These are phyloP conservation scores for Penicillium herquei DNA, from an alignment of 495 filamentous ascomycete genomes.

Conservation along the genomic window DNA sequence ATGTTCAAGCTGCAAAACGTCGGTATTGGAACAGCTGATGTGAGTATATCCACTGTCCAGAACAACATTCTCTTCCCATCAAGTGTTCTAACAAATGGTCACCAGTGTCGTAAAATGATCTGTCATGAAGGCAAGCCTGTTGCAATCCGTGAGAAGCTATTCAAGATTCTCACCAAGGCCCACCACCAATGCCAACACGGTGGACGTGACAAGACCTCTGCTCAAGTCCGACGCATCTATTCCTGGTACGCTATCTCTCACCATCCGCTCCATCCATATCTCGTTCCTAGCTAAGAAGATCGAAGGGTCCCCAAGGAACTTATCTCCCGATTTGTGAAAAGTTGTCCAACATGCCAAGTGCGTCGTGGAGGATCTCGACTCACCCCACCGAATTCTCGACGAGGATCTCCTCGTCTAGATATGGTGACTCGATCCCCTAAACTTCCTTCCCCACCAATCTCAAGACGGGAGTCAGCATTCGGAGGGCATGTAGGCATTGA, in stretches of 20 bases:
- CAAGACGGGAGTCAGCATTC: conserved; percentile 37
- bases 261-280: neutral
- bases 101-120: conserved; percentile 46
- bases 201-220: conserved; percentile 60
- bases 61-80: no score
- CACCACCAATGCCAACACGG: conserved; percentile 59
- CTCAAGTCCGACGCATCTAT: conserved; percentile 55
- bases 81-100: conserved; percentile 9
- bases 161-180: conserved; percentile 55
- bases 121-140: conserved; percentile 61
- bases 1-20: conserved; percentile 54
- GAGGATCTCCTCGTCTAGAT: conserved; percentile 41
- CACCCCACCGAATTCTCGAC: conserved; percentile 45
- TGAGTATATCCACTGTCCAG: conserved; percentile 15
- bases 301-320: conserved; percentile 57
- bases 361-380: conserved; percentile 45
- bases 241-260: conserved; percentile 47
- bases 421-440: conserved; percentile 40
- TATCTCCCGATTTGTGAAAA: conserved; percentile 57
- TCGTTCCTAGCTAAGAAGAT: neutral
- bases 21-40: conserved; percentile 34
- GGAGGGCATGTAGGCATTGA: conserved; percentile 26
- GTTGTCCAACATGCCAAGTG: conserved; percentile 52
- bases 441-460: conserved; percentile 38
- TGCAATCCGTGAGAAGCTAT: conserved; percentile 57